Percentiles rank a stretch among this genome's conserved stretches.
Conservation (phyloP, 805 yeast species). For the Yarrowia divulgata region DNA sequence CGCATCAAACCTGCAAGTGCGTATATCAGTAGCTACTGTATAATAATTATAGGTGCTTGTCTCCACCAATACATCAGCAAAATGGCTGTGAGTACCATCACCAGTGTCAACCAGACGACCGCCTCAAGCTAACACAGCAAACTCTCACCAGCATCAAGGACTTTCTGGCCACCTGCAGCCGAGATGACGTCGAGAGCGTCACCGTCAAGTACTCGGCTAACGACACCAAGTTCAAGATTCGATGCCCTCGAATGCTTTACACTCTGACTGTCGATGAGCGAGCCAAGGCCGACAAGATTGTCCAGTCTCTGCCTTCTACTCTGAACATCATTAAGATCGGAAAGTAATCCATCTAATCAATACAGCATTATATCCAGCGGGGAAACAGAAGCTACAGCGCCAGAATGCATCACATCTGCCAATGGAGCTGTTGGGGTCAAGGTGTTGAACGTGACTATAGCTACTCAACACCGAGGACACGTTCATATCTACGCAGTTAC, state of each 20-base stretch:
- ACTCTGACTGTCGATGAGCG: constrained; percentile 95
- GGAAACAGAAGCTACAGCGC: no score
- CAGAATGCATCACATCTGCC: no score
- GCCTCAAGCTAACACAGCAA: constrained; percentile 48
- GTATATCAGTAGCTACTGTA: no score
- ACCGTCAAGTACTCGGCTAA: constrained; percentile 93
- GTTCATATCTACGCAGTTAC: no score
- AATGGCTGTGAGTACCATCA: constrained; percentile 21
- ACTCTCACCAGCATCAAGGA: constrained; percentile 97
- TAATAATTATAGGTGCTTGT: not conserved
- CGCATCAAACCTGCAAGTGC: constrained; percentile 12
- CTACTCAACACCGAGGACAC: no score
- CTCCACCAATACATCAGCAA: constrained; percentile 2
- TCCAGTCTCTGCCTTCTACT: constrained; percentile 94
- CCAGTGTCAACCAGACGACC: not conserved
- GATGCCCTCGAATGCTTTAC: constrained; percentile 94
- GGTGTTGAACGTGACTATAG: no score
- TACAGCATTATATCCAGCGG: not conserved
- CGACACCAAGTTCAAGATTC: constrained; percentile 98
- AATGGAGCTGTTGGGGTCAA: no score
- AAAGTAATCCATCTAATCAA: constrained; percentile 41
- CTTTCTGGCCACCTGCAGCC: constrained; percentile 84
- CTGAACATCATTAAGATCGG: constrained; percentile 47
- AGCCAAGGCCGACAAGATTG: constrained; percentile 96
- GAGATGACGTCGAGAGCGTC: constrained; percentile 93